Percentiles rank a stretch among this genome's conserved stretches.
Conservation (phyloP, 2,329 filamentous ascomycete genomes). For the Aspergillus amoenus region DNA sequence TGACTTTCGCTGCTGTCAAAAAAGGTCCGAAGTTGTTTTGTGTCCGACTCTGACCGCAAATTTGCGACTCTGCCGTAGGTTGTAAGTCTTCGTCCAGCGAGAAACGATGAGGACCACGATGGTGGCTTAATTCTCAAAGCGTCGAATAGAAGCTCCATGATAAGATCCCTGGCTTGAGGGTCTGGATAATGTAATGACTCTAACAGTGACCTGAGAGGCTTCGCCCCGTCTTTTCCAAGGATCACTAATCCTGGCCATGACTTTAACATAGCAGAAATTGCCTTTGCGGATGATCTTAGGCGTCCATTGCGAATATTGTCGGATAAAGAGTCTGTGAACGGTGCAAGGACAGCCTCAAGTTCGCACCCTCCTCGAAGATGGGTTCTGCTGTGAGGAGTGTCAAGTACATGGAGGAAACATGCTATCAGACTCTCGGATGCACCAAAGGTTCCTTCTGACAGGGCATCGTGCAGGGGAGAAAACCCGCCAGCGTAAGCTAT, state of each 20-base stretch:
- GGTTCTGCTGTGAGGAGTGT: constrained; percentile 75
- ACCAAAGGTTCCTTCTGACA: constrained; percentile 87
- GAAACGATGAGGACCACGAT: constrained; percentile 91
- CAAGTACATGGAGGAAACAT: constrained; percentile 86
- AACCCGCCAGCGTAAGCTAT: constrained; percentile 82
- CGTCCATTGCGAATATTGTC: constrained; percentile 59
- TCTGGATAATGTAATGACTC: constrained; percentile 62
- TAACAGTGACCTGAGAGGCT: constrained; percentile 79
- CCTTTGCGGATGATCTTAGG: constrained; percentile 83
- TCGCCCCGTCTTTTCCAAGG: constrained; percentile 82
- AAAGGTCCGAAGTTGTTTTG: constrained; percentile 51
- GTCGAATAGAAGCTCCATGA: constrained; percentile 84
- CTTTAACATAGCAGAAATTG: constrained; percentile 87
- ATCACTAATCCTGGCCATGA: constrained; percentile 92
- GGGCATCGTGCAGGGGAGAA: constrained; percentile 81
- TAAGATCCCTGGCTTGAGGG: constrained; percentile 65
- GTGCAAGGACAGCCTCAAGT: constrained; percentile 83
- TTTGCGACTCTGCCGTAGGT: constrained; percentile 95
- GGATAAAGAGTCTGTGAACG: constrained; percentile 79
- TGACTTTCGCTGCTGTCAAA: constrained; percentile 67
- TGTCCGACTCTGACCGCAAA: constrained; percentile 63
- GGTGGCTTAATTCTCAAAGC: constrained; percentile 86
- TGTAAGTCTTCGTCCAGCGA: constrained; percentile 87
- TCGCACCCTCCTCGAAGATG: constrained; percentile 87
- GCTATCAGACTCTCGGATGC: constrained; percentile 85